Evolutionary conservation across 768 basidiomycete genomes (phyloP).

Genomic region (Boletus edulis): DNA sequence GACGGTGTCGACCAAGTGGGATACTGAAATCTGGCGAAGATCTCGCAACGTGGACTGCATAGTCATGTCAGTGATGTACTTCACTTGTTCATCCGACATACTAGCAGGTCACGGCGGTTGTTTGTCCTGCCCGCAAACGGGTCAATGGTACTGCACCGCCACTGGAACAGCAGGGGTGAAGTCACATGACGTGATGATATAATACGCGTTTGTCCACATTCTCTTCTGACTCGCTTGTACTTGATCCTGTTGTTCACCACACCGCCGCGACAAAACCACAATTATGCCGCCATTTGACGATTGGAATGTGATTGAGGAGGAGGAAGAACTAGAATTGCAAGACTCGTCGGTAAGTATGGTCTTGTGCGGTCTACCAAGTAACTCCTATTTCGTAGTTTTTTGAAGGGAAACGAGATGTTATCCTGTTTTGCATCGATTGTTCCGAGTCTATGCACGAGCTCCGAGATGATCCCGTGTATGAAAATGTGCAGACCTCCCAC

Average conservation of each 20-base stretch:
- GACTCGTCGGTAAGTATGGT: conserved; percentile 53
- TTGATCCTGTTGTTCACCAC: not conserved
- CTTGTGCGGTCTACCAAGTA: not conserved
- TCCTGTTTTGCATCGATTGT: conserved; percentile 95
- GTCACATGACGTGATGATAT: conserved; percentile 24
- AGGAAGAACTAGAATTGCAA: conserved; percentile 81
- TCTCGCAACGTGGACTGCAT: conserved; percentile 17
- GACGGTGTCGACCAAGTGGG: conserved; percentile 14
- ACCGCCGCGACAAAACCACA: not conserved
- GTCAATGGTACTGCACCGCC: too few species aligned
- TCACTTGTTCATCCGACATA: not conserved
- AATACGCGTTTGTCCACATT: conserved; percentile 22
- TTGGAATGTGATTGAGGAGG: conserved; percentile 77
- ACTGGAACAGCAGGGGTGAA: not conserved
- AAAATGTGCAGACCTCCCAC: conserved; percentile 71
- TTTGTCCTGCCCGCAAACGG: not conserved
- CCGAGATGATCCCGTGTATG: conserved; percentile 60
- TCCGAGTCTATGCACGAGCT: conserved; percentile 85
- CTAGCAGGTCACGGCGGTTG: too few species aligned
- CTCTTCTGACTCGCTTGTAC: not conserved
- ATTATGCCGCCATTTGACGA: conserved; percentile 71
- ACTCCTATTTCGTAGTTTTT: conserved; percentile 45
- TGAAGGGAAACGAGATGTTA: conserved; percentile 79
- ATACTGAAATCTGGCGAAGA: conserved; percentile 32
- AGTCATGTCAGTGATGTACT: conserved; percentile 8